Evolutionary conservation across 108 stramenopile genomes (phyloP), one percentile per base, ranked within the genome.

Genomic region (Skeletonema tropicum): DNA sequence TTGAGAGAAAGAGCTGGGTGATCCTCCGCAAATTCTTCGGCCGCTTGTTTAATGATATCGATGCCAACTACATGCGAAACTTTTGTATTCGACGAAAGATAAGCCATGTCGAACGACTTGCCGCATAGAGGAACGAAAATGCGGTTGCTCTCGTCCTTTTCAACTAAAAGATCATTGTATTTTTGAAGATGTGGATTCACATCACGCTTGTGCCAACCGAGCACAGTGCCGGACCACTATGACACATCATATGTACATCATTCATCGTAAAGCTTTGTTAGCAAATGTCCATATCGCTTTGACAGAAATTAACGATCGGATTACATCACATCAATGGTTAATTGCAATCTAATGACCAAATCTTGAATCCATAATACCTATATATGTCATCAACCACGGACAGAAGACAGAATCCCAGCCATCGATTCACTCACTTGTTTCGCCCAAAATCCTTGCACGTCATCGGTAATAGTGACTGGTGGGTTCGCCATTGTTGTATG

Each of bases 81-180:
- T 30, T 57, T 62, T 14, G 73, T 57, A 61, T 83, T 65, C 2
- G 49, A 63, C 10, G 91, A 85, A 23, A 95, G 75, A 66, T 74
- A 90, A 5, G 89, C 86, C 85, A 95, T 83, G 60, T 95, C 94
- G 13, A 92, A 78, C 41, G 94, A 86, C 79, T 95, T 95, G 52
- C 94, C 94, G 71, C 94, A 95, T 15, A 95, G 82, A n/a, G 94
- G 94, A 29, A 95, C 89, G 60, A 95, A 89, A 35, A 92, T 65
- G 48, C 75, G 66, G 12, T 59, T 38, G 39, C 31, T 45, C 15
- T 62, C 52, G 8, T 65, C 45, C 61, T 26, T 48, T n/a, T 17
- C 71, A 29, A 79, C 25, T 36, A 70, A 67, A 14, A 61, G 45
- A 25, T 71, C 62, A 32, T 35, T 57, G 19, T 80, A 69, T 64